Evolutionary conservation across 139 green algal species (phyloP), one percentile per base, ranked within the genome.

Genomic region (Chlamydomonas asymmetrica): DNA sequence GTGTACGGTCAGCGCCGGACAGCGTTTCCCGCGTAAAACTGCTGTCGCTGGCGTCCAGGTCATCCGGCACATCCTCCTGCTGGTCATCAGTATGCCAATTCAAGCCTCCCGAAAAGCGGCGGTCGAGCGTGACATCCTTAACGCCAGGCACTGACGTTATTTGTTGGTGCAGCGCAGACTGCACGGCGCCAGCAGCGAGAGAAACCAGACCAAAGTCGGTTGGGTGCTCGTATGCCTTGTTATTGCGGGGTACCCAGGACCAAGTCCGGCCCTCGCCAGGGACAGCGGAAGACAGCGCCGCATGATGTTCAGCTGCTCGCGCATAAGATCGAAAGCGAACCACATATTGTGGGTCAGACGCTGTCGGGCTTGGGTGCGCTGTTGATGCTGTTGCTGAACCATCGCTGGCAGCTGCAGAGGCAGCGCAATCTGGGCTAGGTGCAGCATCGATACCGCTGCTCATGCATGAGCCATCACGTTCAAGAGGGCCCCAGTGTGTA

Each of bases 201-300:
- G 45, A 27, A 22, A 97, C 7, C 59, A 97, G 63, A 0, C 74
- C 92, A 84, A 97, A 97, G 70, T 97, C 93, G 39, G 93, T 97
- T 13, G 92, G 91, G 60, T 82, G 84, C 23, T 35, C 22, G 0
- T 66, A 50, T 5, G 90, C 93, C 31, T 76, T 32, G 77, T 97
- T 96, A 31, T 80, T 29, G 8, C 93, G 81, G 1, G 76, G 64
- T 22, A 95, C 35, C 88, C 91, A 96, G 2, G 69, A 27, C 91
- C 89, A 96, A 25, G 18, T 57, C 5, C 35, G 32, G 9, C 29
- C 32, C 22, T 75, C 18, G 29, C n/a, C 25, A 16, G 50, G 29
- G 45, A 16, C 45, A 52, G 13, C 18, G 45, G 45, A 25, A 52
- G 13, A 16, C 45, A 52, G 45, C 18, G 13, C 45, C 13, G 18